Conservation (phyloP, 1,284 basidiomycete genomes). For the Naganishia cerealis region DNA sequence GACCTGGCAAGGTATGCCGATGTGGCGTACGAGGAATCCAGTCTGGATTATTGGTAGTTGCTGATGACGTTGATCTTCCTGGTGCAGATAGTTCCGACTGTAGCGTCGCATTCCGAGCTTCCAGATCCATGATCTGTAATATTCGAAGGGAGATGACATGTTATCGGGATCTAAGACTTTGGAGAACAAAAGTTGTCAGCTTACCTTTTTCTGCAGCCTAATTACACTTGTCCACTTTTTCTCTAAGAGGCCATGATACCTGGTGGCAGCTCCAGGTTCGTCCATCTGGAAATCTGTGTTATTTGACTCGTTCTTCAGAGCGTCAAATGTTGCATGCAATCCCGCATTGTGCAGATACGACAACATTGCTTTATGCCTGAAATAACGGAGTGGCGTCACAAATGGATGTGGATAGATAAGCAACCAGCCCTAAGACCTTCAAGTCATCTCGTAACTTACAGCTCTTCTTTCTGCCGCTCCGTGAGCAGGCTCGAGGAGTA, state of each 20-base stretch:
- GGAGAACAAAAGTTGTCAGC: slow-evolving; percentile 38
- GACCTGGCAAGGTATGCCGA: slow-evolving; percentile 74
- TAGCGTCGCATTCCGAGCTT: slow-evolving; percentile 71
- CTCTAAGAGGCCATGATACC: slow-evolving; percentile 78
- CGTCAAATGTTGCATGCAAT: slow-evolving; percentile 64
- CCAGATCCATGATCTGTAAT: slow-evolving; percentile 79
- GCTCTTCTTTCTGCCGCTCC: slow-evolving; percentile 77
- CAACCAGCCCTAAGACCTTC: not conserved
- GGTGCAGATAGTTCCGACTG: slow-evolving; percentile 67
- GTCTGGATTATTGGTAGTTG: slow-evolving; percentile 60
- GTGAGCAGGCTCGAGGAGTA: slow-evolving; percentile 56
- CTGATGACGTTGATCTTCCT: slow-evolving; percentile 53
- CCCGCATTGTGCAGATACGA: slow-evolving; percentile 74
- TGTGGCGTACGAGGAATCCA: slow-evolving; percentile 82
- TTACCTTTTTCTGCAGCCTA: slow-evolving; percentile 85
- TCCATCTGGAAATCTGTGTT: slow-evolving; percentile 68
- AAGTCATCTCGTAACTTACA: slow-evolving; percentile 58
- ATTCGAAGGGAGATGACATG: slow-evolving; percentile 1
- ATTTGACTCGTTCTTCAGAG: slow-evolving; percentile 62
- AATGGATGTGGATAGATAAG: not conserved
- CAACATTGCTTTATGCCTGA: slow-evolving; percentile 78
- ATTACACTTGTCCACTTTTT: slow-evolving; percentile 96
- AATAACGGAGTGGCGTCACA: not conserved
- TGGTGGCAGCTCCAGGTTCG: slow-evolving; percentile 67
- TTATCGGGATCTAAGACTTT: not conserved